Evolutionary conservation across 2,329 filamentous ascomycete genomes (phyloP).

Genomic region (Talaromyces sp.): DNA sequence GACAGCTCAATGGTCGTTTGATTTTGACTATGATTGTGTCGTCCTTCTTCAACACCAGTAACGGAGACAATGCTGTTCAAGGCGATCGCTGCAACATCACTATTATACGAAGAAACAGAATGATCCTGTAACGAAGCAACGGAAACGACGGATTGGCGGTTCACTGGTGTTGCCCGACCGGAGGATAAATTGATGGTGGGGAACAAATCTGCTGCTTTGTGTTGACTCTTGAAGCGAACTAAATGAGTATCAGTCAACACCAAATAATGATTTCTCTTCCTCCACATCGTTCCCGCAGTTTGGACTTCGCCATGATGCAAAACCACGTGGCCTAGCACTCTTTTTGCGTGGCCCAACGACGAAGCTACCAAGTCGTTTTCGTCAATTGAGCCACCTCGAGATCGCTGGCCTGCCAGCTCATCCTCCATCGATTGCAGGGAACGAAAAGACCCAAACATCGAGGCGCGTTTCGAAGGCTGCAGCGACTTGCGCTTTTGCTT

Average conservation of each 20-base stretch:
- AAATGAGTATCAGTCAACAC: constrained; percentile 68
- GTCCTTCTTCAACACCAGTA: constrained; percentile 64
- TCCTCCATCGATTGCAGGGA: constrained; percentile 52
- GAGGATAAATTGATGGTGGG: constrained; percentile 47
- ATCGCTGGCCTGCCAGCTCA: constrained; percentile 48
- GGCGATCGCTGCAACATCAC: constrained; percentile 54
- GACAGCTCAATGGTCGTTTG: constrained; percentile 66
- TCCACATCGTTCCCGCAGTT: constrained; percentile 65
- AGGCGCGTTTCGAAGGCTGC: constrained; percentile 47
- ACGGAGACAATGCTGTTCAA: constrained; percentile 65
- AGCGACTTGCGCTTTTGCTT: constrained; percentile 42
- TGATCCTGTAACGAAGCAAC: constrained; percentile 60
- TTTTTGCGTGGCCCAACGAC: constrained; percentile 25
- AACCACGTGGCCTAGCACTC: constrained; percentile 47
- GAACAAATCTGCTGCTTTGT: constrained; percentile 63
- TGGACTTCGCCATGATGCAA: constrained; percentile 68
- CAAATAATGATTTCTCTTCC: constrained; percentile 69
- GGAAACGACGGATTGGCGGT: constrained; percentile 58
- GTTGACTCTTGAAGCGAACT: constrained; percentile 64
- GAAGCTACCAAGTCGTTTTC: constrained; percentile 39
- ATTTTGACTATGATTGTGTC: constrained; percentile 37
- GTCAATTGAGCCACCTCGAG: constrained; percentile 48
- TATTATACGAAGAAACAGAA: constrained; percentile 55
- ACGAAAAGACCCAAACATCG: constrained; percentile 58
- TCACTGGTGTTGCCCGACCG: constrained; percentile 41